Evolutionary conservation across 305 asterid genomes (phyloP).

Genomic region (Lippia alba): DNA sequence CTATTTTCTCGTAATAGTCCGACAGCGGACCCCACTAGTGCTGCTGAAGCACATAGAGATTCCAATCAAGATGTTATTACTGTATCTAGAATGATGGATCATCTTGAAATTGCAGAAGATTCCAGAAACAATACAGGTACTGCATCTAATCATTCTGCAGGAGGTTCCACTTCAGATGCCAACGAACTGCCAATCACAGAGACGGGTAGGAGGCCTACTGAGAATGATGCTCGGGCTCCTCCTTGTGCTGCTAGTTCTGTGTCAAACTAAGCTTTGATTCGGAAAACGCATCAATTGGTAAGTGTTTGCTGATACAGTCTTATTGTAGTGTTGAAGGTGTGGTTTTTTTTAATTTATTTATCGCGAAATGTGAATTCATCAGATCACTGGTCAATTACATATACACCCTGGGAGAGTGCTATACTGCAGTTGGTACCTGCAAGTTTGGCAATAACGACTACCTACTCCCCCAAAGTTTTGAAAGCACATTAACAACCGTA

Average conservation of each 20-base stretch:
- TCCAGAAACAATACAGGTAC: slow-evolving; percentile 39
- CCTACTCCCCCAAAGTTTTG: no score
- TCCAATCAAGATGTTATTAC: slow-evolving; percentile 39
- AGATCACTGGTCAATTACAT: no score
- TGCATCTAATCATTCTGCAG: slow-evolving; percentile 36
- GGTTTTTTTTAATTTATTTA: no score
- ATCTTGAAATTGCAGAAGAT: slow-evolving; percentile 59
- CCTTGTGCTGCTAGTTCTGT: slow-evolving; percentile 61
- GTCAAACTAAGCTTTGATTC: slow-evolving; percentile 42
- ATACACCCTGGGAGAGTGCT: no score
- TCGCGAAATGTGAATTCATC: no score
- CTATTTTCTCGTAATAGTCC: slow-evolving; percentile 72
- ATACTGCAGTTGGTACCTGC: no score
- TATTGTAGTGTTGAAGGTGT: background rate
- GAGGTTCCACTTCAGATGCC: slow-evolving; percentile 35
- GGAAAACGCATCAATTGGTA: slow-evolving; percentile 42
- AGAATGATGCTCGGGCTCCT: slow-evolving; percentile 44
- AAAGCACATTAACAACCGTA: no score
- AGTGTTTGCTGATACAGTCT: slow-evolving; percentile 13
- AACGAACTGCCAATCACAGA: slow-evolving; percentile 41
- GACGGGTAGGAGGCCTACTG: slow-evolving; percentile 39
- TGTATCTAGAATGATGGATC: slow-evolving; percentile 62
- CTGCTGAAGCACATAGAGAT: slow-evolving; percentile 51
- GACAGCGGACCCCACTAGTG: slow-evolving; percentile 42
- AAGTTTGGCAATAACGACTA: no score